Evolutionary conservation across 768 basidiomycete genomes (phyloP).

Genomic region (Boletellus emodensis): DNA sequence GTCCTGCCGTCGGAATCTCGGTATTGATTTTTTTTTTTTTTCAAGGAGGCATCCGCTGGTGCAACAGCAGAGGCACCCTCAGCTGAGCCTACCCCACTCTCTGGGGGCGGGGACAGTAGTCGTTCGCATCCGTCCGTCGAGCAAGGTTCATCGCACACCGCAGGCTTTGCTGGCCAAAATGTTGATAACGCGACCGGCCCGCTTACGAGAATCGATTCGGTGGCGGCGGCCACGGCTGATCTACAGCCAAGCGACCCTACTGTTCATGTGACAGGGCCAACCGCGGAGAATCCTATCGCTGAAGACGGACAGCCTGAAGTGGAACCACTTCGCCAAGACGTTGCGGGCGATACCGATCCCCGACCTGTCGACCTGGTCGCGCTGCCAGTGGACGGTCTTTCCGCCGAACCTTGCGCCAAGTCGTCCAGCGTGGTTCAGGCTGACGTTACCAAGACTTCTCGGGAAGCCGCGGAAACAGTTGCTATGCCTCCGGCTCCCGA

Average conservation of each 20-base stretch:
- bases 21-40: slow-evolving; percentile 5
- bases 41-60: slow-evolving; percentile 4
- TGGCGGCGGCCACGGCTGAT: slow-evolving; percentile 2
- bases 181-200: not conserved
- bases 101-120: slow-evolving; percentile 1
- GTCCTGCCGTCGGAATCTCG: not conserved
- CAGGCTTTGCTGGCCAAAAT: not conserved
- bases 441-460: slow-evolving; percentile 2
- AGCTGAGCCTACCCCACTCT: slow-evolving; percentile 14
- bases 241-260: not conserved
- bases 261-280: not conserved
- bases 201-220: not conserved
- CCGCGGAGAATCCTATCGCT: not conserved
- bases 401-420: not conserved
- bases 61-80: slow-evolving; percentile 9
- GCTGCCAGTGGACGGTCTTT: not conserved
- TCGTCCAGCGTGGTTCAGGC: slow-evolving; percentile 1
- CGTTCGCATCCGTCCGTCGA: not conserved
- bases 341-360: not conserved
- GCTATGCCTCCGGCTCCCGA: not conserved
- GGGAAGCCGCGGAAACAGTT: slow-evolving; percentile 2
- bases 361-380: not conserved
- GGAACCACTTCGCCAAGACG: not conserved
- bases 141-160: not conserved
- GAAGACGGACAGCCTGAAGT: not conserved